Base-by-base conservation (phyloP, 2,329 filamentous ascomycete genomes). In the Trichoderma atroviride region DNA sequence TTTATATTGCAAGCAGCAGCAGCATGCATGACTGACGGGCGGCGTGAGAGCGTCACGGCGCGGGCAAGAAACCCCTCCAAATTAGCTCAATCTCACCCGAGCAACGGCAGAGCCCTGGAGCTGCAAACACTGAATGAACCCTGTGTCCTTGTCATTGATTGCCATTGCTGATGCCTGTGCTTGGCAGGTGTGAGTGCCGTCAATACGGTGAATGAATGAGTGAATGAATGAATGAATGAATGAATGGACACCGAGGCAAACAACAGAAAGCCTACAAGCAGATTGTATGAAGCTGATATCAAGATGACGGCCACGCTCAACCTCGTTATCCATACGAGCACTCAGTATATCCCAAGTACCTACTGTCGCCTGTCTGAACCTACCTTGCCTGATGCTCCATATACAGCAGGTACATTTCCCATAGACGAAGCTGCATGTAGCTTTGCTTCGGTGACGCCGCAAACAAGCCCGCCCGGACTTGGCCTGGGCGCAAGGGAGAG, bases 1-100 rank as follows among this genome's bases (percentile, higher is more conserved):
- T 50, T 50, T 50, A 50, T 50, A 57, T 58, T 59, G 58, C 64
- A 66, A 50, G 52, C 63, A 65, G 62, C 62, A 66, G 63, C 63
- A 66, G 63, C 63, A 59, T 58, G 55, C 55, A 67, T 59, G 64
- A 59, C 16, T 50, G 52, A 58, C 63, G 33, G 52, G 31, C 62
- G 31, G 62, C 33, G 33, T 35, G 33, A 27, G 27, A 65, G 62
- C 52, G 53, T 66, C 63, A 66, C 63, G 53, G 47, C 47, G 61
- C 47, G 14, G 33, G 33, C 11, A 13, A 35, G 27, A 53, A 55
- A 40, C 55, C 64, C 37, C 57, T 27, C 58, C 47, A 62, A 62
- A 56, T 62, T 62, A 62, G 57, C 55, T 68, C 33, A 35, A 35
- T 35, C 66, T 68, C 66, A 68, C 57, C 22, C 65, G 22, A 47